A percentile compares a stretch with the other conserved stretches of the same genome.
These are phyloP conservation scores for Taiwanofungus camphoratus DNA, from an alignment of 1,284 basidiomycete species.

Conservation along the genomic window DNA sequence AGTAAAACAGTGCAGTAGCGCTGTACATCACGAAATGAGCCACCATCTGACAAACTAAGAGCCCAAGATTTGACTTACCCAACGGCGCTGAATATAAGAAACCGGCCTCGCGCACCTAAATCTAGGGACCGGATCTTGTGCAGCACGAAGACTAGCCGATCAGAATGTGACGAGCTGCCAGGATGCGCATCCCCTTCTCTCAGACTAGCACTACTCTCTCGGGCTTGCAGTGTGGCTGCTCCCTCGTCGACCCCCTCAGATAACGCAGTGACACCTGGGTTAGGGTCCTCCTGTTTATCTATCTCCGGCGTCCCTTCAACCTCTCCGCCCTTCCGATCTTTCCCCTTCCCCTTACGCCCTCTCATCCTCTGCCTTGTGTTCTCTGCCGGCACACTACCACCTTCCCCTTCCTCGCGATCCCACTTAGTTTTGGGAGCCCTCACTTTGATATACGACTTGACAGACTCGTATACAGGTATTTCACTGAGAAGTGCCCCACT, in stretches of 20 bases:
- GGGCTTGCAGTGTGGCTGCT: neutral
- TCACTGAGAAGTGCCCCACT: slow-evolving; percentile 48
- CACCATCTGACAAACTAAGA: neutral
- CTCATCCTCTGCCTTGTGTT: slow-evolving; percentile 23
- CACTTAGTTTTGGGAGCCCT: slow-evolving; percentile 34
- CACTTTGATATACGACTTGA: slow-evolving; percentile 62
- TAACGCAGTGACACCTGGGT: slow-evolving; percentile 14
- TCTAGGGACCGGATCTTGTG: slow-evolving; percentile 43
- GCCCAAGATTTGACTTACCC: slow-evolving; percentile 43
- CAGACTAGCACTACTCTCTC: neutral
- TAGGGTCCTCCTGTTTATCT: slow-evolving; percentile 23
- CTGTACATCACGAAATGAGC: slow-evolving; percentile 32
- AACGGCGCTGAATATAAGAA: slow-evolving; percentile 58
- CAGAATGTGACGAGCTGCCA: slow-evolving; percentile 12
- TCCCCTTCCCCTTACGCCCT: slow-evolving; percentile 20
- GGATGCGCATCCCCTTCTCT: slow-evolving; percentile 14
- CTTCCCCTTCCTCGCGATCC: slow-evolving; percentile 33
- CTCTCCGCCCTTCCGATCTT: slow-evolving; percentile 12
- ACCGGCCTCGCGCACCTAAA: slow-evolving; percentile 26
- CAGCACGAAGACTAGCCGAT: slow-evolving; percentile 43
- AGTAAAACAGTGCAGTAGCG: slow-evolving; percentile 60
- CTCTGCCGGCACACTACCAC: slow-evolving; percentile 24
- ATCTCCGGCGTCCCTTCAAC: slow-evolving; percentile 17
- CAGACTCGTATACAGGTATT: slow-evolving; percentile 47
- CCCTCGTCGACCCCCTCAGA: slow-evolving; percentile 22